Evolutionary conservation across 768 basidiomycete species (phyloP), one percentile per base, ranked within the genome.

Genomic region (Infundibulicybe gibba): DNA sequence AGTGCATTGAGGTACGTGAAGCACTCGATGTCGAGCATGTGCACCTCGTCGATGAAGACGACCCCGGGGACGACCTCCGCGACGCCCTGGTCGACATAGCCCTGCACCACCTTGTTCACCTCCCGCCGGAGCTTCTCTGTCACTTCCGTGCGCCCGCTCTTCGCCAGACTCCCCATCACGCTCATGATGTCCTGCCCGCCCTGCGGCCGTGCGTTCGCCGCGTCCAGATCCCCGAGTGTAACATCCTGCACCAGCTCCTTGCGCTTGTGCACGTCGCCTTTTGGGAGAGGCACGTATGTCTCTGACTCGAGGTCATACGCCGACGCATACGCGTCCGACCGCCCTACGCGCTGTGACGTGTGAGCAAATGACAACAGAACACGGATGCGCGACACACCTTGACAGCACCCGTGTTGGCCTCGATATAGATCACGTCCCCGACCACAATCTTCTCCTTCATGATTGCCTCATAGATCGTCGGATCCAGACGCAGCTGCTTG

Each of bases 21-120:
- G 65, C 94, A 97, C 65, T 99, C 97, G 58, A 98, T 94, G 64
- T 99, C 97, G 50, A 99, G 83, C 95, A 98, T 98, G 70, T 99
- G 97, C 17, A 98, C 95, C 81, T 99, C 97, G 62, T 98, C 97
- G 51, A 99, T 94, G 66, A 99, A 99, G 12, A 98, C 85, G 3
- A 99, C 95, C 3, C 97, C 97, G 8, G 97, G 97, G 2, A 99
- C 88, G 17, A 98, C 83, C 68, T 99, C 97, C 10, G 97, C 97
- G 3, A 98, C 93, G 30, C 95, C 95, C 64, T 98, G 94, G 59
- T 98, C 95, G 32, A 98, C 95, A 62, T 98, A 97, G 32, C 89
- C 81, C 66, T 97, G 90, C 32, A 98, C 97, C 31, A 97, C 90
- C 63, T 94, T 94, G 76, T 98, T 95, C 45, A 98, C 94, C 66